These are phyloP conservation scores for Sideroxylon spinosum DNA, from an alignment of 179 eudicot genomes.

Conservation along the genomic window DNA sequence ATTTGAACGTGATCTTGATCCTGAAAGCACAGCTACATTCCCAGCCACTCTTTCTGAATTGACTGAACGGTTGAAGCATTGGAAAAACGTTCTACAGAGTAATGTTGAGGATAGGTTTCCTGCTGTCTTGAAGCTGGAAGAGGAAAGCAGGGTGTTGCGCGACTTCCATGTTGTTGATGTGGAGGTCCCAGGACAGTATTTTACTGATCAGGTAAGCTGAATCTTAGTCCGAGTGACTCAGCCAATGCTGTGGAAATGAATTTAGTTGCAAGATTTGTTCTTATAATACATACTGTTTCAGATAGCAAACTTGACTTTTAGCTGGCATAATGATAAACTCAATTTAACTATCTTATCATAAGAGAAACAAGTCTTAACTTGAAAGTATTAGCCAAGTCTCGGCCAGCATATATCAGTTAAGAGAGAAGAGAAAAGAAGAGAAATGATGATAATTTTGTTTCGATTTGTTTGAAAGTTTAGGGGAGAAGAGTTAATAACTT, in stretches of 20 bases:
- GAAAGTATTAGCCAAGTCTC: too few species aligned
- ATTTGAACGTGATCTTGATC: slow-evolving; percentile 97
- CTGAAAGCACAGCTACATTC: slow-evolving; percentile 82
- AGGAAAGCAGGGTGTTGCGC: slow-evolving; percentile 94
- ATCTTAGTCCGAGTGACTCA: neutral
- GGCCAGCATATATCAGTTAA: too few species aligned
- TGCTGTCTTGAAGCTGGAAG: slow-evolving; percentile 92
- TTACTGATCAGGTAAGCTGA: slow-evolving; percentile 75
- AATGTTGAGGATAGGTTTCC: slow-evolving; percentile 98
- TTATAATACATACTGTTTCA: neutral
- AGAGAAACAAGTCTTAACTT: too few species aligned
- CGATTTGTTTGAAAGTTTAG: too few species aligned
- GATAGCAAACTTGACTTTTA: neutral
- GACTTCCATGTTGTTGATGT: slow-evolving; percentile 98
- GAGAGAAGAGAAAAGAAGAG: too few species aligned
- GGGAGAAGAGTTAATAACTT: too few species aligned
- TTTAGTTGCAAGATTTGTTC: neutral
- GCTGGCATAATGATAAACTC: neutral
- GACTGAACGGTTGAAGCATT: slow-evolving; percentile 87
- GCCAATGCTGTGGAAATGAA: neutral
- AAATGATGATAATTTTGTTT: too few species aligned
- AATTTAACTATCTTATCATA: too few species aligned
- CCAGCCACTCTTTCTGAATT: slow-evolving; percentile 87
- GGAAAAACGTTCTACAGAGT: slow-evolving; percentile 98
- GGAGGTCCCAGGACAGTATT: slow-evolving; percentile 97